These are phyloP conservation scores for Lactifluus hygrophoroides DNA, from an alignment of 768 basidiomycete genomes.

Conservation along the genomic window DNA sequence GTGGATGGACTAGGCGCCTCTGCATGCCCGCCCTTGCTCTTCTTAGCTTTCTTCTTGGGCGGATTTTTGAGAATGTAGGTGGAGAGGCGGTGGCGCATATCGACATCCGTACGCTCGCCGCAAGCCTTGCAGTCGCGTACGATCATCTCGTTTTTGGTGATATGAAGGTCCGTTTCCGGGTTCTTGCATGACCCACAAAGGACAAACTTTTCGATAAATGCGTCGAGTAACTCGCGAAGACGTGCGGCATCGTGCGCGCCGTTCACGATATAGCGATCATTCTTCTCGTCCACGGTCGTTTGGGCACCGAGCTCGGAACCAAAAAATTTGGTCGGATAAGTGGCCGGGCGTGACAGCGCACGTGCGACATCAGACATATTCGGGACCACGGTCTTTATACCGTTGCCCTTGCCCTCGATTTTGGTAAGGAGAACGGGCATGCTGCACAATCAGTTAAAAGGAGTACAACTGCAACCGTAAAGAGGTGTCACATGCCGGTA, in stretches of 20 bases:
- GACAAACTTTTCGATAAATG: conserved; percentile 97
- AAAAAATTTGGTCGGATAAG: conserved; percentile 98
- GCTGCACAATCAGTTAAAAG: conserved; percentile 31
- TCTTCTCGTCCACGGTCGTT: conserved; percentile 92
- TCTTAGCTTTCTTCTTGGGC: conserved; percentile 78
- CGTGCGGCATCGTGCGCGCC: conserved; percentile 89
- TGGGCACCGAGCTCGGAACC: conserved; percentile 98
- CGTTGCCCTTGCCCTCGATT: conserved; percentile 98
- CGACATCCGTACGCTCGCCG: conserved; percentile 82
- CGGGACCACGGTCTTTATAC: conserved; percentile 97
- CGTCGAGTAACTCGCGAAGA: conserved; percentile 91
- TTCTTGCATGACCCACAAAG: conserved; percentile 98
- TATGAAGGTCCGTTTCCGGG: conserved; percentile 92
- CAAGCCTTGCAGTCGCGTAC: conserved; percentile 98
- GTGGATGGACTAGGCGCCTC: conserved; percentile 38
- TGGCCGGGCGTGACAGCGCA: conserved; percentile 87
- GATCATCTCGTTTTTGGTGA: conserved; percentile 85
- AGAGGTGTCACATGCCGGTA: conserved; percentile 52
- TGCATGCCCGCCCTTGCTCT: conserved; percentile 44
- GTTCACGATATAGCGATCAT: conserved; percentile 97
- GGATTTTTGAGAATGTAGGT: conserved; percentile 98
- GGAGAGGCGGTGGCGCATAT: conserved; percentile 95
- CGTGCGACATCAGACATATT: conserved; percentile 98
- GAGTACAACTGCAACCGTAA: not conserved
- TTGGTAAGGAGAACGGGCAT: conserved; percentile 95